phyloP scores from a whole-genome alignment of 805 yeast species.

The Wickerhamiella shivajii region DNA sequence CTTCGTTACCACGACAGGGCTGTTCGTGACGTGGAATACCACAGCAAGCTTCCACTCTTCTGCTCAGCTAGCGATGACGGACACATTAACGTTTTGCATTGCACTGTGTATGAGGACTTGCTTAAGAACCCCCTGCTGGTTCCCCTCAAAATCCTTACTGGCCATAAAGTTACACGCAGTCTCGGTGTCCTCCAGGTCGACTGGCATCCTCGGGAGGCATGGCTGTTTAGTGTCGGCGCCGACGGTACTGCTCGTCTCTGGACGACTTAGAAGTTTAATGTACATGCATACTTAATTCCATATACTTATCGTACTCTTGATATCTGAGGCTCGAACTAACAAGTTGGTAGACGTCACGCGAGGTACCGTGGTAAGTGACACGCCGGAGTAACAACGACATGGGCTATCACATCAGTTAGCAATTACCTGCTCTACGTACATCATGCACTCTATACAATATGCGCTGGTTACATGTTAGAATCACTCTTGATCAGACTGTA shows the following conservation, averaged over 20 bases:
- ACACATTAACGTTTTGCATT: conserved; percentile 83
- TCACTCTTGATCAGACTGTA: conserved; percentile 2
- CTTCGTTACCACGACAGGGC: conserved; percentile 91
- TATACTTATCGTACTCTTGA: too few relatives aligned
- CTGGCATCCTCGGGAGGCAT: conserved; percentile 98
- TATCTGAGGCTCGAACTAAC: too few relatives aligned
- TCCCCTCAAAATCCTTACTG: conserved; percentile 85
- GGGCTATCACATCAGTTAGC: too few relatives aligned
- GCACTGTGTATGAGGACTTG: conserved; percentile 86
- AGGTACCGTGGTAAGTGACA: too few relatives aligned
- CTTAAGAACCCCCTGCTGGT: conserved; percentile 92
- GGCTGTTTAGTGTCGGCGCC: conserved; percentile 96
- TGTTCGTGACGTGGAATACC: conserved; percentile 77
- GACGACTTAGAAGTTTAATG: conserved; percentile 51
- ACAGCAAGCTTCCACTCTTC: conserved; percentile 76
- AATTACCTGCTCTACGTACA: too few relatives aligned
- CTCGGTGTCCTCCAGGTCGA: conserved; percentile 75
- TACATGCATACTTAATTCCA: too few relatives aligned
- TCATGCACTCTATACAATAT: too few relatives aligned
- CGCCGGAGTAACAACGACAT: too few relatives aligned
- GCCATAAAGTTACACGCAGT: conserved; percentile 66
- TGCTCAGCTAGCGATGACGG: conserved; percentile 96
- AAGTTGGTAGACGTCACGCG: too few relatives aligned
- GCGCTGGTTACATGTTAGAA: conserved; percentile 4
- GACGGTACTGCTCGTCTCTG: conserved; percentile 91